Percentiles rank a stretch among this genome's conserved stretches.
Conservation (phyloP, 192 early-diverging fungal species). For the Glomus cerebriforme region DNA sequence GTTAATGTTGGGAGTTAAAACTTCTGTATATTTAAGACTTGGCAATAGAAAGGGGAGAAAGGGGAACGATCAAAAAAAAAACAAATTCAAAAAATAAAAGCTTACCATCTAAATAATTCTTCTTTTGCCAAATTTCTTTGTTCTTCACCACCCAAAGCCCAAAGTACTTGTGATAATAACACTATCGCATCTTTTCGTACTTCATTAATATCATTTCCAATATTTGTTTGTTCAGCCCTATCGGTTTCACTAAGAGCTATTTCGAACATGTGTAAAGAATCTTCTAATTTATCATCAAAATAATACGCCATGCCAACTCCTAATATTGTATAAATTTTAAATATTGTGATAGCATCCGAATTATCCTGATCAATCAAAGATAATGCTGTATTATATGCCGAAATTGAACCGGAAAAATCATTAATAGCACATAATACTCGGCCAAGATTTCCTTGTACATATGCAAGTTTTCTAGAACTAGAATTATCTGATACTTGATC, state of each 20-base stretch:
- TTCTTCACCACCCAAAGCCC: constrained; percentile 80
- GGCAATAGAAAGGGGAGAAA: too few species aligned
- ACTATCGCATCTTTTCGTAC: constrained; percentile 69
- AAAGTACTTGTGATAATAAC: constrained; percentile 83
- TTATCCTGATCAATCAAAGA: constrained; percentile 34
- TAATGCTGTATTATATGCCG: constrained; percentile 50
- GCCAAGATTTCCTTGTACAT: constrained; percentile 65
- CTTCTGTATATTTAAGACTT: constrained; percentile 3
- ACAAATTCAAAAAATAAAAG: too few species aligned
- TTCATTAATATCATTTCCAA: constrained; percentile 38
- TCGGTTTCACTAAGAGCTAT: constrained; percentile 59
- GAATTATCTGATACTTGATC: constrained; percentile 7
- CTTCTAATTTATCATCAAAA: constrained; percentile 65
- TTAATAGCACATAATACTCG: constrained; percentile 66
- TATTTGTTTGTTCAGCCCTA: constrained; percentile 29
- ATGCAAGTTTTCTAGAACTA: constrained; percentile 39
- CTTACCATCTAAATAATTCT: constrained; percentile 71
- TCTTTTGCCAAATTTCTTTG: constrained; percentile 79
- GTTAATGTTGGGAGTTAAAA: not conserved
- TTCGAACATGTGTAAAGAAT: constrained; percentile 76
- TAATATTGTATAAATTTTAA: constrained; percentile 50
- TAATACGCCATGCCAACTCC: constrained; percentile 78
- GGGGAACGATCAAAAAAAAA: constrained; percentile 20
- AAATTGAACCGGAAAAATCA: constrained; percentile 61
- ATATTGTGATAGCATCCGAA: not conserved